Evolutionary conservation across 768 basidiomycete species (phyloP).

Genomic region (Hirschioporus abietinus): DNA sequence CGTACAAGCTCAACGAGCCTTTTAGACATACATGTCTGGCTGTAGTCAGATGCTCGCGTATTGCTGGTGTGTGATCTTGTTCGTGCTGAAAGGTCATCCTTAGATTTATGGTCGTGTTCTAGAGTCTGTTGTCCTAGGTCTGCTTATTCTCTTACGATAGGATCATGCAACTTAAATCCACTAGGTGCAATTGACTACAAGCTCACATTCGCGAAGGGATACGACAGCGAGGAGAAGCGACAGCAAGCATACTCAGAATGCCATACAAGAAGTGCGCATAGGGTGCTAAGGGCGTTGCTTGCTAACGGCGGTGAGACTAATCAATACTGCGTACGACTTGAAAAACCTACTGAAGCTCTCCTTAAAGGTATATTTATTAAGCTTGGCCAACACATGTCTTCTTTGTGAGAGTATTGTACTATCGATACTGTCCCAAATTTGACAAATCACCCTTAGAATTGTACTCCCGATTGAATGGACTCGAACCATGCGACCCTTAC

Average conservation of each 20-base stretch:
- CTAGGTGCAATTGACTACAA: slow-evolving; percentile 70
- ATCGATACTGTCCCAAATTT: slow-evolving; percentile 17
- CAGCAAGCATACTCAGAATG: slow-evolving; percentile 63
- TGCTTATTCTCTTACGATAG: slow-evolving; percentile 9
- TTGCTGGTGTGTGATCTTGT: slow-evolving; percentile 50
- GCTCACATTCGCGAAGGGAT: slow-evolving; percentile 50
- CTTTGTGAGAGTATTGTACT: slow-evolving; percentile 35
- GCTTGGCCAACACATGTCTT: slow-evolving; percentile 85
- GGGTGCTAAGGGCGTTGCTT: slow-evolving; percentile 78
- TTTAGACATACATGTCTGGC: slow-evolving; percentile 76
- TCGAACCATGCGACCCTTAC: slow-evolving; percentile 52
- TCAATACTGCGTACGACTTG: neutral
- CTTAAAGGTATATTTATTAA: slow-evolving; percentile 75
- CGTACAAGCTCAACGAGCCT: slow-evolving; percentile 67
- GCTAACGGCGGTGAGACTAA: slow-evolving; percentile 71
- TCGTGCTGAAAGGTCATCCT: slow-evolving; percentile 11
- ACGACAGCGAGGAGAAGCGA: slow-evolving; percentile 45
- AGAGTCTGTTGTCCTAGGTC: slow-evolving; percentile 20
- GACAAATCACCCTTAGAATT: slow-evolving; percentile 27
- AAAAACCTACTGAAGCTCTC: neutral
- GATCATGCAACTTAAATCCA: slow-evolving; percentile 48
- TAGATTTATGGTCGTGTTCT: slow-evolving; percentile 12
- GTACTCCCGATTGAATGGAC: slow-evolving; percentile 66
- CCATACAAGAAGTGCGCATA: slow-evolving; percentile 75
- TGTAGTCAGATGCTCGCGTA: slow-evolving; percentile 68